Evolutionary conservation across 2,329 filamentous ascomycete species (phyloP), one percentile per base, ranked within the genome.

Genomic region (Byssothecium circinans): DNA sequence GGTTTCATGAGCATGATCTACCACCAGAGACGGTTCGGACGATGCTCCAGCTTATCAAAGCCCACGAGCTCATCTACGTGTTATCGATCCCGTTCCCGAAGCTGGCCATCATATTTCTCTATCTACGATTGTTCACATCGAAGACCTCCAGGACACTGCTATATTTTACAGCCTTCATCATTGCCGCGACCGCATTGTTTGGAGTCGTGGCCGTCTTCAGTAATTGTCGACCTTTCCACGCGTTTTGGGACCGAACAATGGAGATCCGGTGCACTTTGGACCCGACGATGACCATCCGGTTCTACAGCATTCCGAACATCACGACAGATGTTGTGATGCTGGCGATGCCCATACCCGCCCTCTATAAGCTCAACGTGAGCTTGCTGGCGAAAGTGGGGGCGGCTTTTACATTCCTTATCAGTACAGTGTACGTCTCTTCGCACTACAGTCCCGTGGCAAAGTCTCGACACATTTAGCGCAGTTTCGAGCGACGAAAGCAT

Each of bases 221-320:
- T 15, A 58, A 56, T 25, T 60, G 57, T 36, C 30, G 49, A 6
- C 57, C 56, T 6, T 54, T 58, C 36, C 10, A 27, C 33, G 34
- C 43, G 0, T 55, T 52, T 20, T 58, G 56, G 57, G 47, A 58
- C 20, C 29, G 8, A 2, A 40, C 22, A 2, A 18, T 51, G n/a
- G 25, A 37, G 8, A 25, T 12, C 7, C 29, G 37, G 12, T 60
- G 57, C 34, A 51, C 41, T 2, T 54, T 60, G 47, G 43, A 60
- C 20, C 34, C 36, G 5, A 50, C 51, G 40, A 36, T 40, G 4
- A 45, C 41, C 1, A 53, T 57, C 23, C 49, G 58, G 48, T 42
- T 64, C 57, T 41, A 62, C 43, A 57, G 57, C 38, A 41, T 72
- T 18, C 66, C 69, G 5, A 72, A 72, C 43, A 70, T 73, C n/a